These are phyloP conservation scores for Pseudogymnoascus destructans DNA, from an alignment of 2,329 filamentous ascomycete genomes.

Conservation along the genomic window DNA sequence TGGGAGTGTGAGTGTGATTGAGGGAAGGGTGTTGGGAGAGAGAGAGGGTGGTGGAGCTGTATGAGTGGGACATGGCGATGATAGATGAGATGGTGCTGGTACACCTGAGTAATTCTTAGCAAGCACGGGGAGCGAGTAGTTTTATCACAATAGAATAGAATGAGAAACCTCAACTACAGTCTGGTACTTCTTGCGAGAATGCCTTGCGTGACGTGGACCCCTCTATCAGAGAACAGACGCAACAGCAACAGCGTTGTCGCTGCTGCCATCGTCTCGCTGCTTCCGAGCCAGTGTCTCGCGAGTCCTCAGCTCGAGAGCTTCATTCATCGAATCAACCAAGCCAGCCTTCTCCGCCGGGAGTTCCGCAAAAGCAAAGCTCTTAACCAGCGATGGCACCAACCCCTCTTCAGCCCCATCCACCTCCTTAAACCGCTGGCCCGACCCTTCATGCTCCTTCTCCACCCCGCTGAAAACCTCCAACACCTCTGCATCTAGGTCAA, in stretches of 20 bases:
- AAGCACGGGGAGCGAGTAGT: background rate
- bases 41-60: background rate
- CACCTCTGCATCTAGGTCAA: background rate
- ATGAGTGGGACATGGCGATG: background rate
- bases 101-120: background rate
- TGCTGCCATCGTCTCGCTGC: background rate
- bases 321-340: background rate
- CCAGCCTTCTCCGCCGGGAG: background rate
- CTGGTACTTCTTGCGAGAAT: background rate
- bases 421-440: background rate
- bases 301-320: background rate
- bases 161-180: background rate
- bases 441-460: background rate
- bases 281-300: background rate
- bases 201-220: background rate
- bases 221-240: background rate
- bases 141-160: background rate
- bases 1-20: background rate
- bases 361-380: background rate
- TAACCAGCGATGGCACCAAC: background rate
- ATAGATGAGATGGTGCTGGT: background rate
- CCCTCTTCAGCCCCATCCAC: background rate
- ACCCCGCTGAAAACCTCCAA: background rate
- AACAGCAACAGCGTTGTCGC: background rate
- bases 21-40: background rate